Conservation (phyloP, 148 eudicot species). For the Tetragonia tetragonoides region DNA sequence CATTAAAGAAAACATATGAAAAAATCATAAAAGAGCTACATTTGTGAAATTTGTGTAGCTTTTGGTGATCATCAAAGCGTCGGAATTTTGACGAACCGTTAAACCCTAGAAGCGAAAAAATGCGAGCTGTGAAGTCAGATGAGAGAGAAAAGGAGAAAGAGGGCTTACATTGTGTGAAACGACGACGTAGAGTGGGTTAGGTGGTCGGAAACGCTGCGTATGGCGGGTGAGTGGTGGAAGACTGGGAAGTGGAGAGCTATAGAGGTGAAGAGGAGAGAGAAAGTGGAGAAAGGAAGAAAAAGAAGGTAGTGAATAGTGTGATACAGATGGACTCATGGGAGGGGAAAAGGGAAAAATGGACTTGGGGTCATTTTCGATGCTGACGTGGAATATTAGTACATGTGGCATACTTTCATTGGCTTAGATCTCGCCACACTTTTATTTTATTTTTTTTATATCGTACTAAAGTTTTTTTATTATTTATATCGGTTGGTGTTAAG, state of each 20-base stretch:
- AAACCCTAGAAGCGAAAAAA: slow-evolving; percentile 28
- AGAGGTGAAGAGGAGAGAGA: neutral
- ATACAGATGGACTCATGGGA: too few relatives aligned
- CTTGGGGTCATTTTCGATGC: too few relatives aligned
- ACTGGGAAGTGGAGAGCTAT: neutral
- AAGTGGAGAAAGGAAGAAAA: neutral
- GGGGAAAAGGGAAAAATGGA: too few relatives aligned
- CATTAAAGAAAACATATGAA: neutral
- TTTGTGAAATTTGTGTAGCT: neutral
- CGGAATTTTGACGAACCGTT: neutral
- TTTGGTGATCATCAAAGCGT: slow-evolving; percentile 13
- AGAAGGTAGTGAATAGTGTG: too few relatives aligned
- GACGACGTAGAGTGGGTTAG: neutral
- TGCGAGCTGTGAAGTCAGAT: neutral
- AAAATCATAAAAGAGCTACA: neutral
- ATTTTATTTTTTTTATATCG: too few relatives aligned
- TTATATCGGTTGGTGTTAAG: too few relatives aligned
- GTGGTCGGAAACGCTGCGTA: slow-evolving; percentile 24
- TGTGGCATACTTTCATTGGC: too few relatives aligned
- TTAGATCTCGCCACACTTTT: too few relatives aligned
- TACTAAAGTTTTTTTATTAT: too few relatives aligned
- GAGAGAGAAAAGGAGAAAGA: neutral
- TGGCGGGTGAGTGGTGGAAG: neutral
- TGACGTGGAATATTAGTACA: too few relatives aligned
- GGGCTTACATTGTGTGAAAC: slow-evolving; percentile 14